Base-by-base conservation (phyloP, 257 asterid species). In the Petunia axillaris region DNA sequence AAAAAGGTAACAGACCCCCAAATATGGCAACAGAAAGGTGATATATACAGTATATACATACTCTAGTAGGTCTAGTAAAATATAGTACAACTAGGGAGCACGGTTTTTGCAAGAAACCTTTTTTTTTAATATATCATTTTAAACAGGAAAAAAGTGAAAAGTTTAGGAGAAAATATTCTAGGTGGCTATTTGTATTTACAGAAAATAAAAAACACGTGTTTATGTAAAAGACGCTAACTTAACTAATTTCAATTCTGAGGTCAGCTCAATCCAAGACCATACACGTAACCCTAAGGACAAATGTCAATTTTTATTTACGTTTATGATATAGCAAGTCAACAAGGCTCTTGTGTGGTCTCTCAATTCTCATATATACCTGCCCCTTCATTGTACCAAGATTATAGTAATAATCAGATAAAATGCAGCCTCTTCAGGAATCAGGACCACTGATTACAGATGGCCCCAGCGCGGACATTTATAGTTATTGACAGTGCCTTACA, bases 231-330 rank as follows among this genome's bases (percentile, higher is more conserved):
- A 68, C 54, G 77, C 76, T 39, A 78, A 71, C 11, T 71, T 25
- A 35, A 1, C 10, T 25, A 48, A 55, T 77, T 77, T 78, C 65
- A 77, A 71, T 3, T 41, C 79, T 54, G 60, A 83, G 64, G 80
- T 83, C 83, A 78, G 86, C 76, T 2, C 59, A 16, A 58, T 50
- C 44, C 44, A 13, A 48, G 76, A 67, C 85, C 85, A 81, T 75
- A 84, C 82, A 83, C 82, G 89, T 81, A 44, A n/a, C 46, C 46
- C 8, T 15, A 48, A 40, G 53, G 77, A 79, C 79, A 81, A 68
- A 13, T 53, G 53, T 68, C 55, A 40, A 38, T 52, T 78, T 39
- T 53, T 2, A 75, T 16, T 1, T 35, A 44, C 40, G 46, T 13
- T 37, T 39, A 36, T 66, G 14, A 41, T 71, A 71, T 48, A 71